Conservation (phyloP, 208 protist genomes). For the Crithidia brevicula region DNA sequence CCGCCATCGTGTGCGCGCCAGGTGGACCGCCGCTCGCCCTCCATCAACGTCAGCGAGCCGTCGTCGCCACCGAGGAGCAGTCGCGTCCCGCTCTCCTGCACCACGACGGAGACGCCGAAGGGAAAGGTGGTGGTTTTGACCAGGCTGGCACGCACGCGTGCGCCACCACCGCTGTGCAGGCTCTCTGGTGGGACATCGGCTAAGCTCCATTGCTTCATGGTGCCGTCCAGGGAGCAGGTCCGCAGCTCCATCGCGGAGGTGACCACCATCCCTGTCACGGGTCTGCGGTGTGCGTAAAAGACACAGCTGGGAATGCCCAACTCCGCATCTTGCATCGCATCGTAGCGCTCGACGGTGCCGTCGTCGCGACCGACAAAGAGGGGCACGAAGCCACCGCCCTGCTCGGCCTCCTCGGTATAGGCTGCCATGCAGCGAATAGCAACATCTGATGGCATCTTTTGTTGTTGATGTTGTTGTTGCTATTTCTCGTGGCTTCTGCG, state of each 20-base stretch:
- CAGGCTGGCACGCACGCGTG: slow-evolving; percentile 28
- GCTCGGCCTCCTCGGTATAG: slow-evolving; percentile 40
- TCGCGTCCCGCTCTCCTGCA: slow-evolving; percentile 33
- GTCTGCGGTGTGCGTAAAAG: slow-evolving; percentile 63
- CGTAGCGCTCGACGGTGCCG: slow-evolving; percentile 77
- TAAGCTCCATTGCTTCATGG: slow-evolving; percentile 67
- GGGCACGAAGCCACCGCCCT: slow-evolving; percentile 41
- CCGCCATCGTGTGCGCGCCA: slow-evolving; percentile 68
- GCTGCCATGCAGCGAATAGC: slow-evolving; percentile 63
- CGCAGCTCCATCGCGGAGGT: slow-evolving; percentile 50
- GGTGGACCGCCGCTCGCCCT: slow-evolving; percentile 52
- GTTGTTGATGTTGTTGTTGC: neutral
- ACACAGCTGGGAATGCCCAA: slow-evolving; percentile 50
- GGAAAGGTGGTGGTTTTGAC: slow-evolving; percentile 46
- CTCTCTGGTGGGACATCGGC: slow-evolving; percentile 19
- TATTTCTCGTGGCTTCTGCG: neutral
- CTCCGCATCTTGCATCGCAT: slow-evolving; percentile 55
- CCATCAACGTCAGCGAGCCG: slow-evolving; percentile 67
- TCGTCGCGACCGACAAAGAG: slow-evolving; percentile 79
- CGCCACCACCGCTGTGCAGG: slow-evolving; percentile 13
- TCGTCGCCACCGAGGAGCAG: slow-evolving; percentile 72
- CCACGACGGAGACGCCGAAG: slow-evolving; percentile 55
- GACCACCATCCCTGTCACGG: slow-evolving; percentile 67
- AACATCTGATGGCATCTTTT: slow-evolving; percentile 27
- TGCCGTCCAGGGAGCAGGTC: slow-evolving; percentile 79